A percentile compares a stretch with the other conserved stretches of the same genome.
Conservation (phyloP, 108 stramenopile genomes). For the Skeletonema tropicum region DNA sequence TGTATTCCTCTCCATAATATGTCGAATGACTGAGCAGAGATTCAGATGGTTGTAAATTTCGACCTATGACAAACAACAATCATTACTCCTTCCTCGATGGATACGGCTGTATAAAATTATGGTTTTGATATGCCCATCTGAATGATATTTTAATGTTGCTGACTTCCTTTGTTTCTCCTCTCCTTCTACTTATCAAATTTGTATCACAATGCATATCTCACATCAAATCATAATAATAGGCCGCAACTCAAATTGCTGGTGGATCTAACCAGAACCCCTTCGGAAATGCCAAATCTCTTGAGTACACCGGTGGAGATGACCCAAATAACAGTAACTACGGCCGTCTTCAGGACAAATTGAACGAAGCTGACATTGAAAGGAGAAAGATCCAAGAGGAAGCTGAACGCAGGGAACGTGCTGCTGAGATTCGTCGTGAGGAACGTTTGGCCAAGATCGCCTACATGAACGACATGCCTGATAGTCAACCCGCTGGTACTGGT, state of each 20-base stretch:
- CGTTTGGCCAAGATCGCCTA: conserved; percentile 88
- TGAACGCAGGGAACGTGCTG: conserved; percentile 85
- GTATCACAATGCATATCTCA: background rate
- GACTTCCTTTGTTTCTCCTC: background rate
- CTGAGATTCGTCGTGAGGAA: conserved; percentile 91
- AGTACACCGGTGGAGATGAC: conserved; percentile 80
- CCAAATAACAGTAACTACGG: conserved; percentile 69
- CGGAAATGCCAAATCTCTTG: conserved; percentile 66
- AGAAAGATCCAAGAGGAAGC: conserved; percentile 86
- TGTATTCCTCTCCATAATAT: no score
- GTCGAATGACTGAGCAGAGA: background rate
- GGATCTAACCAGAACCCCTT: conserved; percentile 63
- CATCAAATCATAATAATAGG: background rate
- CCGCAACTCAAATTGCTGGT: background rate
- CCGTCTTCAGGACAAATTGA: conserved; percentile 80
- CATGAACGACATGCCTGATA: conserved; percentile 94
- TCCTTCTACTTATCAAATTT: background rate
- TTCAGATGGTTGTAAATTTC: background rate
- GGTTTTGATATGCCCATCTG: background rate
- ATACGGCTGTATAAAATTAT: background rate
- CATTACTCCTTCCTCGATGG: background rate
- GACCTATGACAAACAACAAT: background rate
- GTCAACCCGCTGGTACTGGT: conserved; percentile 88
- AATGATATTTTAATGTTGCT: background rate
- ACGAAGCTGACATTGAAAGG: conserved; percentile 91